Conservation (phyloP, 192 early-diverging fungal species). For the Podila minutissima region DNA sequence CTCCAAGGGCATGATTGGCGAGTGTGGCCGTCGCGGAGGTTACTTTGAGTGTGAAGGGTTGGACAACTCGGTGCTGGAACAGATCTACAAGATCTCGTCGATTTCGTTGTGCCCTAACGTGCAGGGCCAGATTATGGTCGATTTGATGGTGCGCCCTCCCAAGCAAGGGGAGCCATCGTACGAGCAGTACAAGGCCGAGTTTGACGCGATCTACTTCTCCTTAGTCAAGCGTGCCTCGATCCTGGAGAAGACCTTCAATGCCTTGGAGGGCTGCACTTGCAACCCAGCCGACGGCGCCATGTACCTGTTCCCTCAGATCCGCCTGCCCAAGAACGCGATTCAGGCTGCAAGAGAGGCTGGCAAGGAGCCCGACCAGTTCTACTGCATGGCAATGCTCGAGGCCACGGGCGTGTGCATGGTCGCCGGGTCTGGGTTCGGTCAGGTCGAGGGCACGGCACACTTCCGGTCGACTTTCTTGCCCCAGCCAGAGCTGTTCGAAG, state of each 20-base stretch:
- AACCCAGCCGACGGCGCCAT: slow-evolving; percentile 93
- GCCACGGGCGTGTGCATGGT: slow-evolving; percentile 97
- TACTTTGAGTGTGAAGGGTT: slow-evolving; percentile 96
- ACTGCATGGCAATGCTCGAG: slow-evolving; percentile 92
- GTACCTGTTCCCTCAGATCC: slow-evolving; percentile 94
- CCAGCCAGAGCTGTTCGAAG: slow-evolving; percentile 91
- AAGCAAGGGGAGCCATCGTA: slow-evolving; percentile 81
- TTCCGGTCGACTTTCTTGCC: slow-evolving; percentile 98
- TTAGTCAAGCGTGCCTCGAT: slow-evolving; percentile 79
- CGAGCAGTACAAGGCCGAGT: slow-evolving; percentile 75
- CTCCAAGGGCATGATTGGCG: slow-evolving; percentile 98
- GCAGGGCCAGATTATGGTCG: slow-evolving; percentile 93
- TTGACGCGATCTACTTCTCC: slow-evolving; percentile 79
- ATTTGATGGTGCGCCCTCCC: slow-evolving; percentile 94
- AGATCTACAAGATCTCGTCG: slow-evolving; percentile 94
- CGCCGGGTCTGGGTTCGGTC: slow-evolving; percentile 93
- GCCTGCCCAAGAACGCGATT: slow-evolving; percentile 78
- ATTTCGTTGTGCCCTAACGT: slow-evolving; percentile 94
- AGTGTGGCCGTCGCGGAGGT: slow-evolving; percentile 97
- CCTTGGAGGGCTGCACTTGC: slow-evolving; percentile 84
- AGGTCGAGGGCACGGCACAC: slow-evolving; percentile 89
- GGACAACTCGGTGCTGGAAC: slow-evolving; percentile 75
- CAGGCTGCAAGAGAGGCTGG: slow-evolving; percentile 73
- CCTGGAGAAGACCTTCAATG: slow-evolving; percentile 81
- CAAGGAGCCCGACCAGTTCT: slow-evolving; percentile 84